Base-by-base conservation (phyloP, 2,329 filamentous ascomycete genomes). In the Ceratocystis ficicola region DNA sequence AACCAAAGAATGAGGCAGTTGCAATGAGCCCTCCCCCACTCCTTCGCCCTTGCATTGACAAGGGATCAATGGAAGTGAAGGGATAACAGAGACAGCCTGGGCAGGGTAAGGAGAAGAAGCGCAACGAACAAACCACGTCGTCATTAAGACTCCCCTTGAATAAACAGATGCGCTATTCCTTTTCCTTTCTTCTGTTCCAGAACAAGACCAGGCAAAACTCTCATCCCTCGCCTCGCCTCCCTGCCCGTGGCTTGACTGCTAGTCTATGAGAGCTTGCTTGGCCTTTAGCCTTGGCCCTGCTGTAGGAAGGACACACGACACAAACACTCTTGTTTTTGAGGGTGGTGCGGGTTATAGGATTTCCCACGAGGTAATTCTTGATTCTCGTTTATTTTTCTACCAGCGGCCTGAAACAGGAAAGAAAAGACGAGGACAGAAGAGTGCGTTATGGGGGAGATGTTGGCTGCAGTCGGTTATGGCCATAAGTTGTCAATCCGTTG, bases 351-450 rank as follows among this genome's bases (percentile, higher is more conserved):
- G 25, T 32, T 15, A 32, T 22, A 57, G 25, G 46, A n/a, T 48
- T 48, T n/a, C n/a, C 46, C 20, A 22, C 12, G 50, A 55, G n/a
- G 10, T 28, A 57, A 57, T 57, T 28, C 28, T 30, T 57, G 52
- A 32, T 57, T 30, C 22, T 57, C 52, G 52, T 30, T 57, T 57
- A 36, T 36, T 59, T 59, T 36, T 15, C 55, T n/a, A 59, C 12
- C 7, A 17, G 52, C 55, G n/a, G 25, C 55, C 55, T 59, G 55
- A 59, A 59, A 59, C 55, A 59, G 10, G 55, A 36, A 36, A 25
- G 28, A 59, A 59, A 32, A 30, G 28, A 30, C n/a, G 20, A 55
- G 25, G 22, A 15, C 22, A 20, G 4, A 25, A 28, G n/a, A 25
- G 30, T 20, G 50, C 50, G 3, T 5, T 25, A 28, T 5, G 8